Conservation (phyloP, 257 asterid genomes). For the Salvia hispanica region DNA sequence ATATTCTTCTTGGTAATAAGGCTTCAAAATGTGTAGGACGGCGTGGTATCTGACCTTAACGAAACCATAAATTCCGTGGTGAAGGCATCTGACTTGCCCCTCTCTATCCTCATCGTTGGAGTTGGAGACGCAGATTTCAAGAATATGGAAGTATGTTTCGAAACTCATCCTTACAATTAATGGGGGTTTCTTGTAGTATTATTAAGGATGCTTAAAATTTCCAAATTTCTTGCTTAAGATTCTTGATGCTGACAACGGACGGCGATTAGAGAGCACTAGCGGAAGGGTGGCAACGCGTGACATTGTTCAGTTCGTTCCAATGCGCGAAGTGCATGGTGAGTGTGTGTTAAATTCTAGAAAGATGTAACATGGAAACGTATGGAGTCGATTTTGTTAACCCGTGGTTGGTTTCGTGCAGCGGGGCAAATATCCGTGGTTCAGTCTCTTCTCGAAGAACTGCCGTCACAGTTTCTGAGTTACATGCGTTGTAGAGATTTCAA, state of each 20-base stretch:
- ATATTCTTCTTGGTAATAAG: not conserved
- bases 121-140: conserved; percentile 80
- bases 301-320: conserved; percentile 87
- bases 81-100: conserved; percentile 77
- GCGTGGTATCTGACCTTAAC: conserved; percentile 67
- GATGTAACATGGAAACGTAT: not conserved
- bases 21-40: conserved; percentile 50
- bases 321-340: conserved; percentile 76
- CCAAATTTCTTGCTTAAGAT: conserved; percentile 36
- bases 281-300: conserved; percentile 84
- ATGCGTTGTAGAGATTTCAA: conserved; percentile 69
- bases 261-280: conserved; percentile 60
- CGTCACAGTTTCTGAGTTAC: conserved; percentile 66
- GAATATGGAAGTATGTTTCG: conserved; percentile 60
- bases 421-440: conserved; percentile 67
- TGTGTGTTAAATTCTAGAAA: not conserved
- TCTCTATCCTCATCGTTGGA: conserved; percentile 76
- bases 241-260: conserved; percentile 80
- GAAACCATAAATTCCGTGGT: conserved; percentile 71
- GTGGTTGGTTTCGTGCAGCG: conserved; percentile 38
- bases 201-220: not conserved
- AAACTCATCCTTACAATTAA: not conserved
- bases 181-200: not conserved
- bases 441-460: conserved; percentile 73
- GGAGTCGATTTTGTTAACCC: not conserved